Conservation (phyloP, 495 filamentous ascomycete species). For the Hypoxylon crocopeplum region DNA sequence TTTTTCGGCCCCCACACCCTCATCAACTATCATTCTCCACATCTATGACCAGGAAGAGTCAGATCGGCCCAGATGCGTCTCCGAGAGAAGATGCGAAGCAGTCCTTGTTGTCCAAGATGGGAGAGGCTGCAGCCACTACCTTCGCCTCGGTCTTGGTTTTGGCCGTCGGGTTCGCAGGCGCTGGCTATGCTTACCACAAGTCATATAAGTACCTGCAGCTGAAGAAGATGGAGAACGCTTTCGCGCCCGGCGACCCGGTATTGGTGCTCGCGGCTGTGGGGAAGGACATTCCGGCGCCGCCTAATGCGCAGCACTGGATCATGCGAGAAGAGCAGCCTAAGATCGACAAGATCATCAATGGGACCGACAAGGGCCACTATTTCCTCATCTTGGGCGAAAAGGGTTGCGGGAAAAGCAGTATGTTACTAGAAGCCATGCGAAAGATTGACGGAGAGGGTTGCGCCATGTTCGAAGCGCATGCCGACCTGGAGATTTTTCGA, state of each 20-base stretch:
- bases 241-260: constrained; percentile 88
- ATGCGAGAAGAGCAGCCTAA: constrained; percentile 76
- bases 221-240: constrained; percentile 92
- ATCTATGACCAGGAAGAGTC: constrained; percentile 14
- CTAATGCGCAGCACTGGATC: constrained; percentile 76
- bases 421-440: constrained; percentile 93
- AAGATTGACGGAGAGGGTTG: constrained; percentile 85
- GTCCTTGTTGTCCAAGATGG: constrained; percentile 69
- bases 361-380: constrained; percentile 76
- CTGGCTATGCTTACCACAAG: constrained; percentile 84
- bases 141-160: constrained; percentile 84
- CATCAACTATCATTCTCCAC: constrained; percentile 32
- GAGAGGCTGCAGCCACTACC: constrained; percentile 85
- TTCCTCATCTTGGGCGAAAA: constrained; percentile 95
- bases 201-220: constrained; percentile 91
- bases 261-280: constrained; percentile 83
- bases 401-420: constrained; percentile 93
- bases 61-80: constrained; percentile 20
- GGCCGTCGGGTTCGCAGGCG: constrained; percentile 70
- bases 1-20: constrained; percentile 26
- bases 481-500: constrained; percentile 93
- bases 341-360: constrained; percentile 80
- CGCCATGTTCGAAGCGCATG: constrained; percentile 95
- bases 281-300: constrained; percentile 56
- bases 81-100: constrained; percentile 39